Conservation (phyloP, 2,329 filamentous ascomycete species). For the Alternaria brassicicola region DNA sequence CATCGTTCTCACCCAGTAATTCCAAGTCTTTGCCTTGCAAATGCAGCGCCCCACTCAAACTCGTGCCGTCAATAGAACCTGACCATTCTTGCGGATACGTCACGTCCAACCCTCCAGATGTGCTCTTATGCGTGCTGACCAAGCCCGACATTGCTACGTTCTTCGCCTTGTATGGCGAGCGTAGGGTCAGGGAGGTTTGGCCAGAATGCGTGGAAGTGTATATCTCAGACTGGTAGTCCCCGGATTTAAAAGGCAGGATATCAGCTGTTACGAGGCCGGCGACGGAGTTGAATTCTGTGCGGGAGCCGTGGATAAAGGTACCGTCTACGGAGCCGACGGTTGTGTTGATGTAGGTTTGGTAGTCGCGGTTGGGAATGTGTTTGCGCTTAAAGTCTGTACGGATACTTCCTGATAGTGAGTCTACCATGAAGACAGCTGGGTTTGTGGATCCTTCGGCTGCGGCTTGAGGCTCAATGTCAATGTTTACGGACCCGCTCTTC, state of each 20-base stretch:
- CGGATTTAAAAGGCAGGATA: slow-evolving; percentile 46
- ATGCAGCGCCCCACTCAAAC: slow-evolving; percentile 46
- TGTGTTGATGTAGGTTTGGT: slow-evolving; percentile 48
- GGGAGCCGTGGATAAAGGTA: slow-evolving; percentile 50
- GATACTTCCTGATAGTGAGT: slow-evolving; percentile 48
- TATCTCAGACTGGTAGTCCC: slow-evolving; percentile 37
- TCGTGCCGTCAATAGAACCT: slow-evolving; percentile 47
- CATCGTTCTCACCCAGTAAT: slow-evolving; percentile 35
- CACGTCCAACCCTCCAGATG: slow-evolving; percentile 45
- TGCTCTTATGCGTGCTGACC: slow-evolving; percentile 44
- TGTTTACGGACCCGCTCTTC: slow-evolving; percentile 50
- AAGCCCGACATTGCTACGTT: slow-evolving; percentile 36
- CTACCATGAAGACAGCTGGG: slow-evolving; percentile 48
- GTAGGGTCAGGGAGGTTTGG: slow-evolving; percentile 41
- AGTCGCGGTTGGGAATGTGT: slow-evolving; percentile 51
- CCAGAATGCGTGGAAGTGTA: slow-evolving; percentile 46
- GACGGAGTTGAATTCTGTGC: slow-evolving; percentile 43
- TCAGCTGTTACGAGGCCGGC: slow-evolving; percentile 49
- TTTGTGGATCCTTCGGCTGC: slow-evolving; percentile 32
- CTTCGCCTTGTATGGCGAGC: slow-evolving; percentile 40
- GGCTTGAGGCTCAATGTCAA: slow-evolving; percentile 49
- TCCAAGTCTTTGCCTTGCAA: slow-evolving; percentile 49
- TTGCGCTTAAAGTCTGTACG: slow-evolving; percentile 44
- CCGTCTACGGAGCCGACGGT: slow-evolving; percentile 49
- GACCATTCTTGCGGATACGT: slow-evolving; percentile 53